phyloP scores from a whole-genome alignment of 352 stramenopile genomes.

The Pythium myriotylum region DNA sequence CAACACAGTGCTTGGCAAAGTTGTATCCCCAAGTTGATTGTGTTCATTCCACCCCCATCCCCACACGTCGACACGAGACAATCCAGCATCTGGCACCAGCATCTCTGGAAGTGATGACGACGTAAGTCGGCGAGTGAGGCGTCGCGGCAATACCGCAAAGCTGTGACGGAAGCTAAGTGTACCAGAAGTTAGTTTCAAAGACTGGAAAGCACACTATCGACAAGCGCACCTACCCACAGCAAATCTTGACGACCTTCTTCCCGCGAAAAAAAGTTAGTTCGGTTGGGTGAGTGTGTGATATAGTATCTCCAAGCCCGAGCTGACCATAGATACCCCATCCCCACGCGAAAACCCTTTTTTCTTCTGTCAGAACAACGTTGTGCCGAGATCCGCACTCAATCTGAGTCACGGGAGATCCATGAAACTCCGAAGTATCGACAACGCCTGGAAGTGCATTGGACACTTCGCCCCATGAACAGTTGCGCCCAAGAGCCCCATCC shows the following conservation, averaged over 20 bases:
- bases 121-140: slow-evolving; percentile 20
- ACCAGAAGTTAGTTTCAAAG: not conserved
- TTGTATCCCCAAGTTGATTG: slow-evolving; percentile 34
- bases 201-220: not conserved
- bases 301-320: slow-evolving; percentile 35
- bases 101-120: slow-evolving; percentile 23
- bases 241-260: slow-evolving; percentile 35
- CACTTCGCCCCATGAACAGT: slow-evolving; percentile 11
- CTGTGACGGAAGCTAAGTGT: slow-evolving; percentile 33
- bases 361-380: slow-evolving; percentile 33
- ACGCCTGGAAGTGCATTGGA: slow-evolving; percentile 18
- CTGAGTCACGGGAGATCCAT: slow-evolving; percentile 20
- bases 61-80: slow-evolving; percentile 33
- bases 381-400: slow-evolving; percentile 48
- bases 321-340: slow-evolving; percentile 51
- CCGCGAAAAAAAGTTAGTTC: slow-evolving; percentile 30
- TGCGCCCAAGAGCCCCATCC: slow-evolving; percentile 38
- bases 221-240: slow-evolving; percentile 29
- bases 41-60: slow-evolving; percentile 52
- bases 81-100: not conserved
- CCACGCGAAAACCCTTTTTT: slow-evolving; percentile 38
- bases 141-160: slow-evolving; percentile 32
- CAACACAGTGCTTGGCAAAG: slow-evolving; percentile 15
- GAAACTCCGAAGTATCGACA: slow-evolving; percentile 20
- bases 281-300: slow-evolving; percentile 27